Percentiles rank a stretch among this genome's conserved stretches.
These are phyloP conservation scores for Coniophora puteana DNA, from an alignment of 1,284 basidiomycete species.

Conservation along the genomic window DNA sequence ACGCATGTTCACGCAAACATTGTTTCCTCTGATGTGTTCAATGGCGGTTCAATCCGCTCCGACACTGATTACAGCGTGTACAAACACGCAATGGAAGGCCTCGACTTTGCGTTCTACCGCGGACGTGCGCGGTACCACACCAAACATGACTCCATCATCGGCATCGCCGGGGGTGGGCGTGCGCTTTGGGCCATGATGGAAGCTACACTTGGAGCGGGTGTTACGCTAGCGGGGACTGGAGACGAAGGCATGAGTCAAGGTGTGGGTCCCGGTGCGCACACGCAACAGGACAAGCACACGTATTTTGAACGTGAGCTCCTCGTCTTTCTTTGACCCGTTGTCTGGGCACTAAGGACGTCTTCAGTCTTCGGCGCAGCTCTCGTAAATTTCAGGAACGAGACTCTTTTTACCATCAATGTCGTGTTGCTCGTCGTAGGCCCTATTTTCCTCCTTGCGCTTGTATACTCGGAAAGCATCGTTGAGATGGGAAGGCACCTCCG, in stretches of 20 bases:
- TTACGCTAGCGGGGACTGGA: constrained; percentile 47
- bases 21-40: constrained; percentile 62
- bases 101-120: constrained; percentile 73
- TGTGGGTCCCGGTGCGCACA: background rate
- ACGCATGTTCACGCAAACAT: constrained; percentile 67
- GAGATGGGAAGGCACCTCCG: constrained; percentile 13
- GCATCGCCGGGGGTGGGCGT: constrained; percentile 45
- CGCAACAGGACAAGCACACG: constrained; percentile 36
- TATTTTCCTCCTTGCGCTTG: constrained; percentile 44
- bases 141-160: constrained; percentile 55
- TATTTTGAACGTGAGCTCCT: constrained; percentile 68
- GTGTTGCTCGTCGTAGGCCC: constrained; percentile 60
- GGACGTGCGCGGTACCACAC: constrained; percentile 72
- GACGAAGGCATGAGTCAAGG: constrained; percentile 17
- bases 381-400: constrained; percentile 48
- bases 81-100: constrained; percentile 47
- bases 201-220: constrained; percentile 48
- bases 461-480: constrained; percentile 29
- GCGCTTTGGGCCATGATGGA: constrained; percentile 79
- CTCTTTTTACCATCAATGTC: constrained; percentile 55
- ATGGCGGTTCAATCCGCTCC: constrained; percentile 56
- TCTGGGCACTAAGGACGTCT: background rate
- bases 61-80: constrained; percentile 72
- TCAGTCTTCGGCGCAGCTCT: constrained; percentile 60
- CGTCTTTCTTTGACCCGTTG: background rate